Percentiles rank a stretch among this genome's conserved stretches.
Evolutionary conservation across 352 stramenopile genomes (phyloP).

Genomic region (Globisporangium orthogonon): DNA sequence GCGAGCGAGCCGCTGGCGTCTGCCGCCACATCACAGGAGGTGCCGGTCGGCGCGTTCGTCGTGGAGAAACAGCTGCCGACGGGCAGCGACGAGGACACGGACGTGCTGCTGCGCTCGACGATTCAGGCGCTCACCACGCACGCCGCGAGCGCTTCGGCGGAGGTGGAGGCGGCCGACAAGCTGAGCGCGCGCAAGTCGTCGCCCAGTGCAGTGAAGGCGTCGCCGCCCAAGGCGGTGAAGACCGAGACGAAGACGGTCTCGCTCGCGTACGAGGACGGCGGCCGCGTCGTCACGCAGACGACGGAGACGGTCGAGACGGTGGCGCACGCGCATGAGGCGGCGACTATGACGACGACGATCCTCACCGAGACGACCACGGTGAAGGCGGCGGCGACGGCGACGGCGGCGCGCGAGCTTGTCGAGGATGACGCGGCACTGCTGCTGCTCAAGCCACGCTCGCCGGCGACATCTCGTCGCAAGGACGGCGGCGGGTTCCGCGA

Average conservation of each 20-base stretch:
- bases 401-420: neutral
- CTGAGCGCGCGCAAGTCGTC: slow-evolving; percentile 12
- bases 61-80: slow-evolving; percentile 15
- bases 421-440: slow-evolving; percentile 20
- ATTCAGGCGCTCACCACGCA: slow-evolving; percentile 30
- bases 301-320: slow-evolving; percentile 8
- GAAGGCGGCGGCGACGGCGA: neutral
- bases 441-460: slow-evolving; percentile 3
- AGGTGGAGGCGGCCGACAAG: slow-evolving; percentile 5
- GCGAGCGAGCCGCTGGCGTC: slow-evolving; percentile 12
- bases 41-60: slow-evolving; percentile 6
- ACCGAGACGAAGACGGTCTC: slow-evolving; percentile 26
- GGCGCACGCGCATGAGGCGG: neutral
- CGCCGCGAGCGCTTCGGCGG: slow-evolving; percentile 11
- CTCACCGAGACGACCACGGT: slow-evolving; percentile 4
- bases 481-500: slow-evolving; percentile 17
- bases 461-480: slow-evolving; percentile 3
- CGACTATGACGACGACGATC: slow-evolving; percentile 1
- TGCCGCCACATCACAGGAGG: slow-evolving; percentile 18
- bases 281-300: slow-evolving; percentile 8
- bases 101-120: slow-evolving; percentile 46
- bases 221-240: slow-evolving; percentile 7
- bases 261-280: slow-evolving; percentile 46
- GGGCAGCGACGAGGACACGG: slow-evolving; percentile 38
- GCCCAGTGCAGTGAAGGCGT: slow-evolving; percentile 3